phyloP scores from a whole-genome alignment of 805 yeast species.

The Nakazawaea siamensis region DNA sequence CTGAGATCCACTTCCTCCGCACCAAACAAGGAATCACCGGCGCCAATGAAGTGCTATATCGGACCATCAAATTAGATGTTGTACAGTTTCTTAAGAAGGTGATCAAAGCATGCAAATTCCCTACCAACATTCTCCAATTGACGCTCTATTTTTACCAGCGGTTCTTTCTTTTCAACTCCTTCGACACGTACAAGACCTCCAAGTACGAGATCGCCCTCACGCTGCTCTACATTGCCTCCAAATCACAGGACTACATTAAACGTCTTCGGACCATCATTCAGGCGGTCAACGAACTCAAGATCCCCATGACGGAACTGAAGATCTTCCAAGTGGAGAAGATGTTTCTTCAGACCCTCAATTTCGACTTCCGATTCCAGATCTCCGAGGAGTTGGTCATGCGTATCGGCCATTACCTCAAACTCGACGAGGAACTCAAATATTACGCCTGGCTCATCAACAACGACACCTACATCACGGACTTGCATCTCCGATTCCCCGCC shows the following conservation, averaged over 20 bases:
- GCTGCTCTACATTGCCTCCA: conserved; percentile 61
- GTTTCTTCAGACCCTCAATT: conserved; percentile 67
- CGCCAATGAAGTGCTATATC: conserved; percentile 16
- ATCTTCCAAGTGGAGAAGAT: conserved; percentile 60
- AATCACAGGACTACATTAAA: conserved; percentile 80
- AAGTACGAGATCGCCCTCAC: conserved; percentile 62
- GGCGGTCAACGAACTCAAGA: conserved; percentile 32
- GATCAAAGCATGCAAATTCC: conserved; percentile 50
- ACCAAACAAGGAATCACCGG: conserved; percentile 12
- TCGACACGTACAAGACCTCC: conserved; percentile 34
- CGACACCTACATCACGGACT: conserved; percentile 65
- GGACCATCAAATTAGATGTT: conserved; percentile 26
- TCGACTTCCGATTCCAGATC: conserved; percentile 68
- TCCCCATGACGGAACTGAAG: conserved; percentile 35
- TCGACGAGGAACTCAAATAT: conserved; percentile 39
- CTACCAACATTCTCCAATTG: conserved; percentile 60
- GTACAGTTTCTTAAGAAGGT: conserved; percentile 47
- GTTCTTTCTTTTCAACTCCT: conserved; percentile 55
- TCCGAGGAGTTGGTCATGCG: conserved; percentile 63
- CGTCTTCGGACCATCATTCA: conserved; percentile 55
- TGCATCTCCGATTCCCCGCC: conserved; percentile 62
- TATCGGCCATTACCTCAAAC: conserved; percentile 21
- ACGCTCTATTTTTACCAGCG: conserved; percentile 70
- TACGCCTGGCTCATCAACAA: conserved; percentile 70
- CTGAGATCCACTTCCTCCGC: conserved; percentile 19